Conservation (phyloP, 352 stramenopile genomes). For the Globisporangium takayamanum region DNA sequence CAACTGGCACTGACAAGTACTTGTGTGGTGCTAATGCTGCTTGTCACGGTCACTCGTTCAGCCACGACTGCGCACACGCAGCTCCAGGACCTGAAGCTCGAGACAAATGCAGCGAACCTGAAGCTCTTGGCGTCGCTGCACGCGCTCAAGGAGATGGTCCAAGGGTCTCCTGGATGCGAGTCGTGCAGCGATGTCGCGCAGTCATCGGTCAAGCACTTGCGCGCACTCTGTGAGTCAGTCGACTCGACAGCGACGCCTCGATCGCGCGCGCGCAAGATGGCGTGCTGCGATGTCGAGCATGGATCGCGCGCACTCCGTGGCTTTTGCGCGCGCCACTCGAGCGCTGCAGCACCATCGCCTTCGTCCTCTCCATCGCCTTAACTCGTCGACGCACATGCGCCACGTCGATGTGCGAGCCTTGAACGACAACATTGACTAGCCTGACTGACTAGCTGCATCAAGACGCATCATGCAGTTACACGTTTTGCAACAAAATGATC, state of each 20-base stretch:
- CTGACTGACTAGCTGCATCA: no score
- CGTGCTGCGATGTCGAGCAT: constrained; percentile 3
- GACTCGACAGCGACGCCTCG: neutral
- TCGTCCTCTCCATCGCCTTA: neutral
- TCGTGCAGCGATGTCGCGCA: neutral
- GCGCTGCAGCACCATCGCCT: neutral
- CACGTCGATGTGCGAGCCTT: neutral
- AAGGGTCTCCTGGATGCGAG: constrained; percentile 1
- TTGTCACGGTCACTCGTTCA: neutral
- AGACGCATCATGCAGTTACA: no score
- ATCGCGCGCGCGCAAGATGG: neutral
- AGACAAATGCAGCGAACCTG: constrained; percentile 5
- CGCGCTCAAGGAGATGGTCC: constrained; percentile 2
- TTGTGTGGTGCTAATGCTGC: neutral
- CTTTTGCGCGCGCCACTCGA: constrained; percentile 12
- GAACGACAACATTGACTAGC: neutral
- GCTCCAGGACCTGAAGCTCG: constrained; percentile 1
- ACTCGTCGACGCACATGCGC: no score
- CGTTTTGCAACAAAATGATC: no score
- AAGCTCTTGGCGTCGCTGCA: constrained; percentile 2
- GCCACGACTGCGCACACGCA: constrained; percentile 9
- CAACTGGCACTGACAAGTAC: neutral
- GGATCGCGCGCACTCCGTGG: constrained; percentile 6
- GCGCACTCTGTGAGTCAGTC: neutral
- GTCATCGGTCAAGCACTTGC: neutral